A percentile compares a stretch with the other conserved stretches of the same genome.
Evolutionary conservation across 2,329 filamentous ascomycete species (phyloP).

Genomic region (Stagonosporopsis vannaccii): DNA sequence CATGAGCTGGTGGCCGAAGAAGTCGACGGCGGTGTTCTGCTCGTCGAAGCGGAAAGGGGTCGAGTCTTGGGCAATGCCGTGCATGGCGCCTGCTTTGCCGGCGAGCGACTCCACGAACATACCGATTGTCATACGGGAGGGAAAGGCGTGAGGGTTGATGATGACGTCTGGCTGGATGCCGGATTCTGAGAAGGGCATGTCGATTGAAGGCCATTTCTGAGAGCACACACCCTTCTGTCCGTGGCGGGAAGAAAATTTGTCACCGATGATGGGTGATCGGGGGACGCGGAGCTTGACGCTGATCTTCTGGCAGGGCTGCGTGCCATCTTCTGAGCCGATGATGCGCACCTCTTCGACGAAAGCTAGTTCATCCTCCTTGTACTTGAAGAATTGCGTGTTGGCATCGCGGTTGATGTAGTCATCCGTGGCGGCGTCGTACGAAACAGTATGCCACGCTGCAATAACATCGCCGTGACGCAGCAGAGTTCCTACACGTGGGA

Average conservation of each 20-base stretch:
- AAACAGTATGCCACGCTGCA: slow-evolving; percentile 88
- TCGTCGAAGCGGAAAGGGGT: slow-evolving; percentile 96
- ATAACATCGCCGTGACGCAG: slow-evolving; percentile 83
- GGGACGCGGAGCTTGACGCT: slow-evolving; percentile 94
- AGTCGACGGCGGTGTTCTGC: slow-evolving; percentile 88
- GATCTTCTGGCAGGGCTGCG: slow-evolving; percentile 83
- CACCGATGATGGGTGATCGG: slow-evolving; percentile 89
- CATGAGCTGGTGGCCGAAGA: slow-evolving; percentile 94
- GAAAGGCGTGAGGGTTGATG: slow-evolving; percentile 99
- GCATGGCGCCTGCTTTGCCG: slow-evolving; percentile 91
- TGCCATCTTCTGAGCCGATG: slow-evolving; percentile 83
- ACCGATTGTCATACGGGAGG: slow-evolving; percentile 98
- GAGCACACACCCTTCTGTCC: slow-evolving; percentile 97
- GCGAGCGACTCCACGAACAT: slow-evolving; percentile 99
- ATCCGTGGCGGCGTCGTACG: slow-evolving; percentile 73
- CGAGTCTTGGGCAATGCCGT: slow-evolving; percentile 93
- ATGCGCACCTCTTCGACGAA: slow-evolving; percentile 94
- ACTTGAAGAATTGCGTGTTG: slow-evolving; percentile 86
- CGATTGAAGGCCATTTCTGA: slow-evolving; percentile 90
- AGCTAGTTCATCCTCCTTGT: slow-evolving; percentile 88
- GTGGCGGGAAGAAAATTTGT: slow-evolving; percentile 99
- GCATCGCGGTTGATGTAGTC: slow-evolving; percentile 86
- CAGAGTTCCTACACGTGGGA: slow-evolving; percentile 80
- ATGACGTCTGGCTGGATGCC: slow-evolving; percentile 98
- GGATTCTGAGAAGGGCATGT: slow-evolving; percentile 96